Evolutionary conservation across 208 protist genomes (phyloP), one percentile per base, ranked within the genome.

Genomic region (Crithidia acanthocephali): DNA sequence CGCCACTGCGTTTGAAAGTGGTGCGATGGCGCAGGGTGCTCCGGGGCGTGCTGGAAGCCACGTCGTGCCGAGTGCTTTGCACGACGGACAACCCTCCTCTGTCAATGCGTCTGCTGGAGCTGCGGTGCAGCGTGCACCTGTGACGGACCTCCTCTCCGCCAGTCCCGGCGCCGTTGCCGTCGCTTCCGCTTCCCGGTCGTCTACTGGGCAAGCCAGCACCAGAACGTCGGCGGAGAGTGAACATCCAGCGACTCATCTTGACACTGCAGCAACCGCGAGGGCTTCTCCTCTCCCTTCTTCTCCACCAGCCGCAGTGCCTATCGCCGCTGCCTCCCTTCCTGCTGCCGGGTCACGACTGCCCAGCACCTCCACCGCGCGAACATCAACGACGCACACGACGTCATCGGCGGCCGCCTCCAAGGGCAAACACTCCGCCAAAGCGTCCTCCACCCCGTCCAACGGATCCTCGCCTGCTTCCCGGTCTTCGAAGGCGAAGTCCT

Each of bases 401-500:
- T 35, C 56, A 30, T 8, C 7, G 8, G 5, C 6, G 30, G n/a
- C n/a, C n/a, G n/a, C n/a, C n/a, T n/a, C n/a, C n/a, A 55, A 32
- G 50, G 15, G 30, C 53, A 58, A 22, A 33, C 25, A 28, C 30
- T 58, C 59, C 15, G 42, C 45, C 44, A 55, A 66, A 27, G 35
- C 62, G 3, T 45, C 63, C 11, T n/a, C 60, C 20, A 16, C 37
- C 9, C 57, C 67, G 2, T 42, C 42, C 22, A 20, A 30, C 10
- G 22, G 62, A 0, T 68, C 67, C 32, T 48, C 68, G 33, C 23
- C 28, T 35, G 18, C 57, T 25, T 64, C 56, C 6, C 16, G 15
- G 11, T 56, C 57, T n/a, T 37, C 42, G 18, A 58, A 44, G 16
- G 27, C 72, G 2, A 52, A 71, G n/a, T 56, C 74, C 32, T 32